Evolutionary conservation across 768 basidiomycete genomes (phyloP).

Genomic region (Rhodotorula kratochvilovae): DNA sequence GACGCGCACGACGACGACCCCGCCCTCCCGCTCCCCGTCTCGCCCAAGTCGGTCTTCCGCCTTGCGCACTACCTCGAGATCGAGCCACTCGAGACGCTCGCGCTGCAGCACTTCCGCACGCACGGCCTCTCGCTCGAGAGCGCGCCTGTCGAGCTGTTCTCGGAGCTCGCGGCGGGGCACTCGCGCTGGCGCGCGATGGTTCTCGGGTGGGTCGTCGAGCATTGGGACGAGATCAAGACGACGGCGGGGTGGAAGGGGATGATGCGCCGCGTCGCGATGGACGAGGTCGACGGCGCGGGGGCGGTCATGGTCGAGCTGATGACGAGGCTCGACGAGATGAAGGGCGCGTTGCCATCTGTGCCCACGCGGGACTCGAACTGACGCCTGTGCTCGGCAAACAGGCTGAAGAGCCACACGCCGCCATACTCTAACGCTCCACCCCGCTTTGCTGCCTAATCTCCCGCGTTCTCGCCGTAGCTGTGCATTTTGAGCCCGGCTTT

Average conservation of each 20-base stretch:
- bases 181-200: neutral
- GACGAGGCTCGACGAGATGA: neutral
- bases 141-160: neutral
- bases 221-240: neutral
- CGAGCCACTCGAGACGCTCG: neutral
- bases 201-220: neutral
- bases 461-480: too few species aligned
- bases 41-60: too few species aligned
- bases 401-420: too few species aligned
- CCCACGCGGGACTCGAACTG: too few species aligned
- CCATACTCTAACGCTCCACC: too few species aligned
- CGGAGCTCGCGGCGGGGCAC: neutral
- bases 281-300: neutral
- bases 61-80: constrained; percentile 12
- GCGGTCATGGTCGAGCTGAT: neutral
- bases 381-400: too few species aligned
- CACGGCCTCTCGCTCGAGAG: neutral
- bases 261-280: neutral
- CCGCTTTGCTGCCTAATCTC: too few species aligned
- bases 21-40: neutral
- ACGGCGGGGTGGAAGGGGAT: neutral
- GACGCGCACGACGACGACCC: neutral
- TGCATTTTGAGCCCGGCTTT: too few species aligned
- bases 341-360: too few species aligned
- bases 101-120: neutral